Conservation (phyloP, 2,329 filamentous ascomycete species). For the Chrysosporium queenslandicum region DNA sequence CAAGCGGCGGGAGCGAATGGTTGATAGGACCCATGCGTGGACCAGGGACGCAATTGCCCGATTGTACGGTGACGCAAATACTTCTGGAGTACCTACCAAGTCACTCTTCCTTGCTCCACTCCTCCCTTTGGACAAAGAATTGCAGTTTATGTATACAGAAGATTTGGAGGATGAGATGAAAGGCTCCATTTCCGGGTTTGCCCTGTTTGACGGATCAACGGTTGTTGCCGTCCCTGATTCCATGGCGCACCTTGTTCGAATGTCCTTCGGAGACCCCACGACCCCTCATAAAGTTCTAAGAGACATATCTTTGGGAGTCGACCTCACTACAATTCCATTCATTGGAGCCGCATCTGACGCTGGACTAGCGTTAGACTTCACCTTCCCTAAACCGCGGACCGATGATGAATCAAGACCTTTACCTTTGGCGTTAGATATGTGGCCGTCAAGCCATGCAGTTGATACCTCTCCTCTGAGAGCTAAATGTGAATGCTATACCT, state of each 20-base stretch:
- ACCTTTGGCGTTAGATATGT: slow-evolving; percentile 69
- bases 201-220: slow-evolving; percentile 65
- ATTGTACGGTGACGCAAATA: slow-evolving; percentile 29
- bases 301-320: slow-evolving; percentile 65
- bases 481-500: slow-evolving; percentile 71
- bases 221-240: slow-evolving; percentile 55
- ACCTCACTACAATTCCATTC: slow-evolving; percentile 70
- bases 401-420: slow-evolving; percentile 19
- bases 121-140: slow-evolving; percentile 61
- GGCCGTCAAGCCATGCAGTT: slow-evolving; percentile 51
- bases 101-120: slow-evolving; percentile 56
- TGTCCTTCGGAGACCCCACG: slow-evolving; percentile 60
- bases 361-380: slow-evolving; percentile 73
- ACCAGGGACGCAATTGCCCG: slow-evolving; percentile 55
- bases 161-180: slow-evolving; percentile 56
- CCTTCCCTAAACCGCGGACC: slow-evolving; percentile 48
- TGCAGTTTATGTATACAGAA: slow-evolving; percentile 72
- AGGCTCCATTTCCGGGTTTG: slow-evolving; percentile 55
- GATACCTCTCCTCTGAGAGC: slow-evolving; percentile 53
- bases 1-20: slow-evolving; percentile 74
- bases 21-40: slow-evolving; percentile 76
- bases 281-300: slow-evolving; percentile 69
- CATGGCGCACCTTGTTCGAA: slow-evolving; percentile 55
- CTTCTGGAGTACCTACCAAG: slow-evolving; percentile 22
- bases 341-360: slow-evolving; percentile 65